These are phyloP conservation scores for Crithidia acanthocephali DNA, from an alignment of 208 protist genomes.

Conservation along the genomic window DNA sequence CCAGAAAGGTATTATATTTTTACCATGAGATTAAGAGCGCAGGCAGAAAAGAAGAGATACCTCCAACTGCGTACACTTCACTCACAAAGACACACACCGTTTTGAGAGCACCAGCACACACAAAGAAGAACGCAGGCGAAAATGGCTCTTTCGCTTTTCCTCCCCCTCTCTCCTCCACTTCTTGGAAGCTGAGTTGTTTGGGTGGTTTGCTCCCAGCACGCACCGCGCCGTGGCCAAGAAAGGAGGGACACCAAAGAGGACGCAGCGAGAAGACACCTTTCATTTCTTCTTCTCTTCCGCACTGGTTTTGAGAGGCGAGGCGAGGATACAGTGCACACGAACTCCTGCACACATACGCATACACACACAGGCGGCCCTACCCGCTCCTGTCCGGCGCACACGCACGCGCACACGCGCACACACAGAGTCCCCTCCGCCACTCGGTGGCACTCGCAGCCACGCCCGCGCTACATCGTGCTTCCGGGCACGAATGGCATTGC, in stretches of 20 bases:
- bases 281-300: no score
- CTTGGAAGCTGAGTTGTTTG: no score
- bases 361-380: no score
- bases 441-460: no score
- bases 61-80: conserved; percentile 1
- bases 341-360: no score
- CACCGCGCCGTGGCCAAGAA: not conserved
- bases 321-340: no score
- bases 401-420: not conserved
- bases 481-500: conserved; percentile 73
- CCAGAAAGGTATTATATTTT: not conserved
- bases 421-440: not conserved
- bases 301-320: no score
- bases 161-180: not conserved
- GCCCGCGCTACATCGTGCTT: conserved; percentile 18
- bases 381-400: no score
- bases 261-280: not conserved
- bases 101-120: not conserved
- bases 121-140: not conserved
- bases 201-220: not conserved
- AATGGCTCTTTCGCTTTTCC: not conserved
- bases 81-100: conserved; percentile 1
- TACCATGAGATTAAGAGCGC: conserved; percentile 3
- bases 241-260: not conserved
- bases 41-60: not conserved